These are phyloP conservation scores for Strigomonas galati DNA, from an alignment of 208 protist genomes.

Conservation along the genomic window DNA sequence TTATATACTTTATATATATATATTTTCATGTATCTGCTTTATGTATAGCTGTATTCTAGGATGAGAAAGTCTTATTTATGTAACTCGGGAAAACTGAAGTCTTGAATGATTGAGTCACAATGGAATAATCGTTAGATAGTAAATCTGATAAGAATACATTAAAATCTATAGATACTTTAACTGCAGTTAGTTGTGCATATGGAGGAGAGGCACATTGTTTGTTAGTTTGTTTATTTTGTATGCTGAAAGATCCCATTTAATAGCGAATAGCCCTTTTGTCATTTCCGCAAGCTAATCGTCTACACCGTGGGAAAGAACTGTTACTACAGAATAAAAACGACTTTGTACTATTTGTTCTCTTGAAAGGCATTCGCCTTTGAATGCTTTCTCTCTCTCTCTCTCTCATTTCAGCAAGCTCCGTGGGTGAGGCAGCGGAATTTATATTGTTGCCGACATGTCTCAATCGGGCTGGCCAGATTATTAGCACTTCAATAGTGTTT, in stretches of 20 bases:
- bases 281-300: conserved; percentile 9
- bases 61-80: background rate
- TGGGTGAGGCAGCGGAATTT: background rate
- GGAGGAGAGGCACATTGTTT: background rate
- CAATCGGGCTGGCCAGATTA: background rate
- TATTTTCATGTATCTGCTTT: background rate
- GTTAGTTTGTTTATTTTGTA: background rate
- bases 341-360: background rate
- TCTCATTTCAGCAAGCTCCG: background rate
- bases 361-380: background rate
- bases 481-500: background rate
- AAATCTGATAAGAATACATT: background rate
- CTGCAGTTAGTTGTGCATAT: background rate
- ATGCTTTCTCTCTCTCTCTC: background rate
- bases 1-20: background rate
- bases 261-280: background rate
- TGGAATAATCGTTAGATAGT: background rate
- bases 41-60: background rate
- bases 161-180: background rate
- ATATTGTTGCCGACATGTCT: conserved; percentile 17
- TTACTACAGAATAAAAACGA: background rate
- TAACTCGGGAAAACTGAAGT: background rate
- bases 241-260: background rate
- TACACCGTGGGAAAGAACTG: conserved; percentile 22
- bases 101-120: too few species aligned